Evolutionary conservation across 2,329 filamentous ascomycete species (phyloP), one percentile per base, ranked within the genome.

Genomic region (Neophaeococcomyces mojaviensis): DNA sequence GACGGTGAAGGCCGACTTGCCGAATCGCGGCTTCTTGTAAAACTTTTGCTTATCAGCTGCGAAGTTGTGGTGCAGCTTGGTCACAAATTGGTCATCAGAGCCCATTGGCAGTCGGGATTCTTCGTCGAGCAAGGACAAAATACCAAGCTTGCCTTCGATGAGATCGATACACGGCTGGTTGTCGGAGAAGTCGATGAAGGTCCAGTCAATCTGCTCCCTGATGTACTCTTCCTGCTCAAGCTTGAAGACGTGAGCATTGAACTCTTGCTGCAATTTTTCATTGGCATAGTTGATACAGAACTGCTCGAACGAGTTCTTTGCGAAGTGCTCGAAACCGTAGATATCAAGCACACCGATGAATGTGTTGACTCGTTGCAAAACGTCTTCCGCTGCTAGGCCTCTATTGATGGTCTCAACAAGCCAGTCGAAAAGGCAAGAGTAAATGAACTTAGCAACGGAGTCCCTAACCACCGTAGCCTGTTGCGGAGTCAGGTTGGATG

Each of bases 201-300:
- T 96, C 92, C 92, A 98, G 68, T 97, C 89, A 55, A 98, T 98
- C 69, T 97, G 76, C 68, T 98, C 92, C 46, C 84, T 81, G 33
- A 96, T 78, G 63, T 98, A 98, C 67, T 98, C 92, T 64, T 98
- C 92, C 65, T 98, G 92, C 66, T 98, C 92, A 18, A 98, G 78
- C 68, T 97, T 96, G 78, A 98, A 98, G 30, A 98, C 92, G 61
- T 98, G 92, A 64, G 94, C 88, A 68, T 98, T 98, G 74, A 98
- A 98, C 65, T 97, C 90, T 65, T 98, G 92, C 64, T 98, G 92
- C 45, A 98, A 73, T 69, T 98, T 98, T 69, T 98, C 92, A 67
- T 98, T 98, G 68, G 92, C 92, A 61, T 98, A 98, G 69, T 98
- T 98, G 78, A 98, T 98, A 70, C 92, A 98, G 68, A 98, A 98